Conservation (phyloP, 257 asterid genomes). For the Nicotiana otophora region DNA sequence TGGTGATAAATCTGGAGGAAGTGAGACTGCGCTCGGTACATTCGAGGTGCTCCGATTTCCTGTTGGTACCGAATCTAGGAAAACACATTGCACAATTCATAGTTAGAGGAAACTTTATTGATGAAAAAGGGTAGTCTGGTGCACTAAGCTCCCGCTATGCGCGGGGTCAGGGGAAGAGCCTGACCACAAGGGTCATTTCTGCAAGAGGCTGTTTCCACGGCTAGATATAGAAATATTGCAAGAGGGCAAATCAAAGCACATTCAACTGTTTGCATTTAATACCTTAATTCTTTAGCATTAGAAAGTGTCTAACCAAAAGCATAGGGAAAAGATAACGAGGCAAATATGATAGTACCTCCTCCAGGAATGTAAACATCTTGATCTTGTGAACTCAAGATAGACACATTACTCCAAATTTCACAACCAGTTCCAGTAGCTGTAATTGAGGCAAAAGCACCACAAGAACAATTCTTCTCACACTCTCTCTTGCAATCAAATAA, state of each 20-base stretch:
- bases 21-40: neutral
- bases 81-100: neutral
- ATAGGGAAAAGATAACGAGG: neutral
- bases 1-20: neutral
- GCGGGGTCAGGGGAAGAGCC: no score
- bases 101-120: neutral
- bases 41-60: neutral
- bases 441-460: neutral
- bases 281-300: no score
- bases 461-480: neutral
- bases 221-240: no score
- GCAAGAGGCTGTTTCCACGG: no score
- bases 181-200: no score
- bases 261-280: no score
- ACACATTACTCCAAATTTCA: neutral
- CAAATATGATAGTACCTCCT: neutral
- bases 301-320: no score
- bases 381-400: neutral
- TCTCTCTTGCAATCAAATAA: slow-evolving; percentile 3
- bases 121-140: no score
- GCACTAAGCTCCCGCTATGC: no score
- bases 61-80: neutral
- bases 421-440: neutral
- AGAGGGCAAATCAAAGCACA: no score
- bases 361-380: neutral